Base-by-base conservation (phyloP, 75 land plant species). In the Pinus taeda region DNA sequence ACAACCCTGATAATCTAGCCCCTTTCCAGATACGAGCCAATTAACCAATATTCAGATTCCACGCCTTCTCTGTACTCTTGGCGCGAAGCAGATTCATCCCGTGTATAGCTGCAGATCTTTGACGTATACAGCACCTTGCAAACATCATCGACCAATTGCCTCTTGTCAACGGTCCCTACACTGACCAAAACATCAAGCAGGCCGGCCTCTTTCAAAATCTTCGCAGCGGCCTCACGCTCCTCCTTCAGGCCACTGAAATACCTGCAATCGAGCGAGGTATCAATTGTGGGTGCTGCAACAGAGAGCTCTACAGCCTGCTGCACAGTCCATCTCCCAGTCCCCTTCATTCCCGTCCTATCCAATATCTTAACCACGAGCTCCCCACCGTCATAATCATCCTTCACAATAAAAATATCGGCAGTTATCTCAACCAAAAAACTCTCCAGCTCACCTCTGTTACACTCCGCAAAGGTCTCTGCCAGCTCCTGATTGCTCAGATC, bases 231-330 rank as follows among this genome's bases (percentile, higher is more conserved):
- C 83, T 82, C 85, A 11, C 93, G 82, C 71, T 91, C 93, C 11
- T 91, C 91, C 79, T 91, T 91, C 80, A 91, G 81, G 3, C 91
- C 93, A 72, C 88, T 85, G 73, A 89, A 26, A 26, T 26, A 26
- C 58, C 93, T 78, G 22, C 82, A 81, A 59, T 90, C 89, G 70
- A 89, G 79, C 3, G 91, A 91, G 2, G 93, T 75, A 0, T 84
- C 93, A 49, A 91, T 91, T 6, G 91, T 91, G 6, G 91, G 93
- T 0, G 93, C 89, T 3, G 91, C 91, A 4, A 91, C 76, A 24
- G 93, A 89, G 13, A 91, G 79, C 85, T 91, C 89, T 6, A 91
- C 91, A 29, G 91, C 93, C 73, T 91, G 93, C 74, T 91, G 93
- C 20, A 91, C 91, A 12, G 93, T 91, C 93, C 89, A 91, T 75